Base-by-base conservation (phyloP, 257 asterid species). In the Ehretia macrophylla region DNA sequence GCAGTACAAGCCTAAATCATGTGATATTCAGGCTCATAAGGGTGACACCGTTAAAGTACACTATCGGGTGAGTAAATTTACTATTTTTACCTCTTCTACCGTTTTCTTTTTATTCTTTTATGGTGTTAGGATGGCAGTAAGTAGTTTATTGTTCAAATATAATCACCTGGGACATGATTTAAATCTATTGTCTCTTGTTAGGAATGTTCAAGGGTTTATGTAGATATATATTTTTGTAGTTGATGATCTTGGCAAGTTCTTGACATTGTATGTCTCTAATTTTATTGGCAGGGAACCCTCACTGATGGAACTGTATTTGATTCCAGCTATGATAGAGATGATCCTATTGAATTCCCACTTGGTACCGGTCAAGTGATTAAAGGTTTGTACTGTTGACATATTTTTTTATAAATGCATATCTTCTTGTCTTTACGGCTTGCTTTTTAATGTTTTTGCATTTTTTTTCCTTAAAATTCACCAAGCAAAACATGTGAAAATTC, bases 221-320 rank as follows among this genome's bases (percentile, higher is more conserved):
- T 27, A 6, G 6, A 27, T 27, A 27, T 27, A 27, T 17, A 10
- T 45, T 46, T 51, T 16, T 27, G 35, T 27, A 27, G 4, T 27
- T 27, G 35, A 27, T 27, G 3, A 6, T 27, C 35, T 17, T 51
- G 23, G 47, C 23, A 17, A 11, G 17, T 18, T 19, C 20, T 10
- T 2, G 4, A 1, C 50, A 9, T 11, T 4, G 23, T 55, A 35
- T 18, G 27, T 11, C 60, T 27, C 16, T 40, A 22, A n/a, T n/a
- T n/a, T n/a, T 50, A 6, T 54, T 72, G 79, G 68, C 84, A 93
- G 99, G 99, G 99, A 57, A 77, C 77, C 73, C 96, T 93, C 74
- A 93, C 96, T 0, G 99, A 93, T 80, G 99, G 97, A 68, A 85
- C 97, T 52, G 97, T 89, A 58, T 93, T 93, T 39, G 99, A 93